These are phyloP conservation scores for Rhodomyrtus psidioides DNA, from an alignment of 441 rosid species.

Conservation along the genomic window DNA sequence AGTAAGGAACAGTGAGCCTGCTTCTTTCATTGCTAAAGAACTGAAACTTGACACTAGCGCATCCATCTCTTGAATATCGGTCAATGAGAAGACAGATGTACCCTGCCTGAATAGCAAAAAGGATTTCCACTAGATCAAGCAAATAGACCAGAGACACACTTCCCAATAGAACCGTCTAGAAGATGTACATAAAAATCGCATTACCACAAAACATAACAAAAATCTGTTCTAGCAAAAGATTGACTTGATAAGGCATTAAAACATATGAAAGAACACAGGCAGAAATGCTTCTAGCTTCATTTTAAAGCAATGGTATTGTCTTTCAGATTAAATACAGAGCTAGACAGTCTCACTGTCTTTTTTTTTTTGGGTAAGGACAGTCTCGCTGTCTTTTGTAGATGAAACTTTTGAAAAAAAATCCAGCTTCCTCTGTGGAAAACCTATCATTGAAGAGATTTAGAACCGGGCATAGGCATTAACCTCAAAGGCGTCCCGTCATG, in stretches of 20 bases:
- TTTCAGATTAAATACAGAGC: not conserved
- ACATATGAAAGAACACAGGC: not conserved
- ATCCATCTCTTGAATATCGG: slow-evolving; percentile 91
- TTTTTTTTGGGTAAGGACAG: too few relatives aligned
- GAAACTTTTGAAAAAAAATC: not conserved
- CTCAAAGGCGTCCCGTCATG: slow-evolving; percentile 85
- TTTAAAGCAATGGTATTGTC: not conserved
- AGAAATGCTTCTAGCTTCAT: not conserved
- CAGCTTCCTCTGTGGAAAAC: not conserved
- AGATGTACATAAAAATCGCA: not conserved
- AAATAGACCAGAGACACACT: not conserved
- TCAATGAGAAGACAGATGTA: slow-evolving; percentile 43
- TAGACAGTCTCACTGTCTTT: not conserved
- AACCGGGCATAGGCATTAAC: slow-evolving; percentile 22
- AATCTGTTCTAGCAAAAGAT: not conserved
- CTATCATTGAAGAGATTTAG: not conserved
- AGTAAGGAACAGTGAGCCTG: slow-evolving; percentile 70
- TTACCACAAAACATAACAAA: not conserved
- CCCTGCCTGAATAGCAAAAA: slow-evolving; percentile 52
- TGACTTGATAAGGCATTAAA: not conserved
- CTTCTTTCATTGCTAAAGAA: slow-evolving; percentile 60
- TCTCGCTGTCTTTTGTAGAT: not conserved
- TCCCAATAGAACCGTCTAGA: not conserved
- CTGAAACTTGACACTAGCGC: slow-evolving; percentile 61
- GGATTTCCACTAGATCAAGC: slow-evolving; percentile 14